A percentile compares a stretch with the other conserved stretches of the same genome.
Evolutionary conservation across 163 green algal species (phyloP).

Genomic region (Scenedesmus sp.): DNA sequence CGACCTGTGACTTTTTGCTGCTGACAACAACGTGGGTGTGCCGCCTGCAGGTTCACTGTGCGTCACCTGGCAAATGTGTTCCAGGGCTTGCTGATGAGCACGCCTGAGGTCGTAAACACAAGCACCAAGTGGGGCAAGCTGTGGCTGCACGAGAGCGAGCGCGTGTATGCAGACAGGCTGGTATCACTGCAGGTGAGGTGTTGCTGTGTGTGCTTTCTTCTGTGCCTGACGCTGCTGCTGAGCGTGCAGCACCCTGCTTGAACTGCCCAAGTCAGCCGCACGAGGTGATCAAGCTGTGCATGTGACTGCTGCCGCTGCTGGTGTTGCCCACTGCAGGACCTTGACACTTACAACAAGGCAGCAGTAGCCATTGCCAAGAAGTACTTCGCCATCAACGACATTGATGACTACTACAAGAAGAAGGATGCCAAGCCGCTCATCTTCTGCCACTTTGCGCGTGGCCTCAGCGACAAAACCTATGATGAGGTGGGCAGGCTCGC

Average conservation of each 20-base stretch:
- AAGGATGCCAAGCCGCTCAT: slow-evolving; percentile 89
- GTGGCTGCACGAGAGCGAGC: slow-evolving; percentile 90
- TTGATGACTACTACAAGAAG: slow-evolving; percentile 92
- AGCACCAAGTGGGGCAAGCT: slow-evolving; percentile 82
- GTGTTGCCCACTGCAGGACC: slow-evolving; percentile 69
- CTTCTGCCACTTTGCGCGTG: slow-evolving; percentile 89
- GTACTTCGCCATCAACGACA: slow-evolving; percentile 74
- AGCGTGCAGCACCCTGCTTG: not conserved
- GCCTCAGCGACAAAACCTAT: slow-evolving; percentile 83
- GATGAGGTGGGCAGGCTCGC: slow-evolving; percentile 73
- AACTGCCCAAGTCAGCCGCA: not conserved
- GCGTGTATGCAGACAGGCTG: slow-evolving; percentile 87
- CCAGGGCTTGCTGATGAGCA: slow-evolving; percentile 89
- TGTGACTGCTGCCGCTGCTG: not conserved
- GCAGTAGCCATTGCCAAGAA: slow-evolving; percentile 84
- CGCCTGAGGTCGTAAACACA: slow-evolving; percentile 81
- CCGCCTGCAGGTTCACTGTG: slow-evolving; percentile 60
- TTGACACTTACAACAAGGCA: slow-evolving; percentile 88
- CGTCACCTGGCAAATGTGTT: slow-evolving; percentile 91
- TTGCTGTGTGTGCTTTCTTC: not conserved
- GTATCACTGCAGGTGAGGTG: slow-evolving; percentile 66
- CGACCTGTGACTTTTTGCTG: too few relatives aligned
- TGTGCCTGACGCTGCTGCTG: not conserved
- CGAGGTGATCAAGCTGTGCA: not conserved
- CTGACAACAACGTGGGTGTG: not conserved